phyloP scores from a whole-genome alignment of 106 monocot species.

The Allium cepa region DNA sequence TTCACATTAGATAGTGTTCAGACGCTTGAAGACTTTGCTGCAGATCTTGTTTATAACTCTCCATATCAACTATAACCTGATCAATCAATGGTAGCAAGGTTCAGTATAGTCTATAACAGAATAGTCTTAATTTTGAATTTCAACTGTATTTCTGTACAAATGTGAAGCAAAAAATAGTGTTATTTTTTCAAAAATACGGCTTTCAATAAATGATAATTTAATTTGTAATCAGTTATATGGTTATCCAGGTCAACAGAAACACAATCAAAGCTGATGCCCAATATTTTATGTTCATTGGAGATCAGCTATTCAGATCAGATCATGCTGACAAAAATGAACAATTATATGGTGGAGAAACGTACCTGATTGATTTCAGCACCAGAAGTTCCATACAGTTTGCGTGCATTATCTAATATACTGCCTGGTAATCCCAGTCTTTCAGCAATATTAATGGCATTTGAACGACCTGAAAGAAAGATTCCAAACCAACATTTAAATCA shows the following conservation, averaged over 20 bases:
- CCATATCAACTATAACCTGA: slow-evolving; percentile 90
- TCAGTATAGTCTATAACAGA: neutral
- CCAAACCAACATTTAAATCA: neutral
- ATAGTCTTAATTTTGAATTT: neutral
- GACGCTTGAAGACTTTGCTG: slow-evolving; percentile 48
- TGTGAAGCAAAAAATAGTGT: too few species aligned
- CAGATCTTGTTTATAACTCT: slow-evolving; percentile 67
- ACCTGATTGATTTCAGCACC: slow-evolving; percentile 79
- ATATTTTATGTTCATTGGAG: too few species aligned
- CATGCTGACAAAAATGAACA: neutral
- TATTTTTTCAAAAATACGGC: too few species aligned
- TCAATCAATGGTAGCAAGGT: neutral
- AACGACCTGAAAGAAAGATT: slow-evolving; percentile 49
- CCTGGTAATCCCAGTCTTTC: slow-evolving; percentile 57
- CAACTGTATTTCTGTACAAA: too few species aligned
- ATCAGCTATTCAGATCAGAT: too few species aligned
- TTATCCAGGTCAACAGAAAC: too few species aligned
- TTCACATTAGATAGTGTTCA: slow-evolving; percentile 58
- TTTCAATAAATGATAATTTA: too few species aligned
- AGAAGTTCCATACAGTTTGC: slow-evolving; percentile 52
- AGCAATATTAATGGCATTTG: slow-evolving; percentile 87
- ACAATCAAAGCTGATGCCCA: too few species aligned
- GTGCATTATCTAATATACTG: slow-evolving; percentile 43
- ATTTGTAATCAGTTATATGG: too few species aligned
- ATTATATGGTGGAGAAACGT: neutral